Percentiles rank a stretch among this genome's conserved stretches.
phyloP scores from a whole-genome alignment of 1,139 yeast species.

The Protomyces arabidopsidicola region DNA sequence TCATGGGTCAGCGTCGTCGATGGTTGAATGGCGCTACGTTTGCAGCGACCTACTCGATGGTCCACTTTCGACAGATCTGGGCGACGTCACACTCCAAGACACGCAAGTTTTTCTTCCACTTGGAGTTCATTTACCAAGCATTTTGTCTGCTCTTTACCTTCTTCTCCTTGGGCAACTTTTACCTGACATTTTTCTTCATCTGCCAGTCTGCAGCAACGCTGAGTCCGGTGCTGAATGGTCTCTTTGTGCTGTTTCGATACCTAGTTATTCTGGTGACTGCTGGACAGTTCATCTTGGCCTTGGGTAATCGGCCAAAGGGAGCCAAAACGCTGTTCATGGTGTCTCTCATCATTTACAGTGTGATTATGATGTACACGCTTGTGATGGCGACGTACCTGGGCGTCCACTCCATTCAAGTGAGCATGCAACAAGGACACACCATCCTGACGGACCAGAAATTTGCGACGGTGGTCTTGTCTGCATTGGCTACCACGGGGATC shows the following conservation, averaged over 20 bases:
- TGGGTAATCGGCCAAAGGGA: conserved; percentile 90
- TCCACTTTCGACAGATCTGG: conserved; percentile 70
- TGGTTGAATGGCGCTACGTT: conserved; percentile 99
- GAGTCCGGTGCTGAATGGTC: conserved; percentile 26
- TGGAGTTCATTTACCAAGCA: conserved; percentile 75
- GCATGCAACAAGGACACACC: conserved; percentile 44
- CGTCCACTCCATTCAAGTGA: conserved; percentile 48
- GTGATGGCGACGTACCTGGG: conserved; percentile 80
- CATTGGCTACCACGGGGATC: conserved; percentile 84
- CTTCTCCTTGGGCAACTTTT: conserved; percentile 73
- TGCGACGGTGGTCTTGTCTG: conserved; percentile 58
- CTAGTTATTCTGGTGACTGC: conserved; percentile 74
- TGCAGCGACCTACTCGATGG: conserved; percentile 80
- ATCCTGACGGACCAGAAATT: conserved; percentile 37
- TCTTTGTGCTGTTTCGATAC: conserved; percentile 35
- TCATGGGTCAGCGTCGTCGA: conserved; percentile 90
- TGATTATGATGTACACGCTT: conserved; percentile 78
- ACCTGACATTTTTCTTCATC: conserved; percentile 59
- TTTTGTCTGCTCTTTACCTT: conserved; percentile 57
- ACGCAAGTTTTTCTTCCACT: conserved; percentile 64
- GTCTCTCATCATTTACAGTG: conserved; percentile 64
- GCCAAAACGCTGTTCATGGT: conserved; percentile 69
- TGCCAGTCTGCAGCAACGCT: conserved; percentile 36
- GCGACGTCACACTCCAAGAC: conserved; percentile 66
- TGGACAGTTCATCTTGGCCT: conserved; percentile 76